Evolutionary conservation across 2,329 filamentous ascomycete species (phyloP).

Genomic region (Corinectria fuckeliana): DNA sequence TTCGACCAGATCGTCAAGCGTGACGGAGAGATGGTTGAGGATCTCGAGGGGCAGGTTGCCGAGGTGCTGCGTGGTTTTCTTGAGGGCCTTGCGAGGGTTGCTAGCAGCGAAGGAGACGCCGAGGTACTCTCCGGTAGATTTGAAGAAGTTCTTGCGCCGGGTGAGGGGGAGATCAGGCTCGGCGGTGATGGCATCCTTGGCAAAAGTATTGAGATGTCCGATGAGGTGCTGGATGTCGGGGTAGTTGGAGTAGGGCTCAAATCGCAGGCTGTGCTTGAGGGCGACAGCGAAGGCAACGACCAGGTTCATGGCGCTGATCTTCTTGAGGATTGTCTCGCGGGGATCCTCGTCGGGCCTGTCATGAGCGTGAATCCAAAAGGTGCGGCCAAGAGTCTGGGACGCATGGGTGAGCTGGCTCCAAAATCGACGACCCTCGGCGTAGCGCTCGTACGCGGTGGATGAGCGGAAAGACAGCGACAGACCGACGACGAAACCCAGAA

Average conservation of each 20-base stretch:
- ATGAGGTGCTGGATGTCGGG: slow-evolving; percentile 74
- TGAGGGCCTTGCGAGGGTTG: slow-evolving; percentile 80
- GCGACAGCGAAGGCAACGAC: slow-evolving; percentile 78
- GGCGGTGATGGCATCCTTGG: slow-evolving; percentile 58
- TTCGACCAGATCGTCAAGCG: slow-evolving; percentile 66
- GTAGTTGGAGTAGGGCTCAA: slow-evolving; percentile 82
- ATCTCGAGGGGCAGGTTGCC: slow-evolving; percentile 88
- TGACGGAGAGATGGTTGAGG: slow-evolving; percentile 72
- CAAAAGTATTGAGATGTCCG: slow-evolving; percentile 77
- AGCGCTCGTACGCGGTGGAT: slow-evolving; percentile 79
- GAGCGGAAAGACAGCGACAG: slow-evolving; percentile 79
- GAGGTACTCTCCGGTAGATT: slow-evolving; percentile 73
- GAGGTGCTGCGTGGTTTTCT: slow-evolving; percentile 73
- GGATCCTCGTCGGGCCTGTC: slow-evolving; percentile 56
- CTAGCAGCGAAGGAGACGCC: slow-evolving; percentile 78
- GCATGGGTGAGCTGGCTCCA: slow-evolving; percentile 69
- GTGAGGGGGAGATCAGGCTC: slow-evolving; percentile 43
- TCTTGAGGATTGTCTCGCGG: slow-evolving; percentile 73
- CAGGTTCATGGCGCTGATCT: slow-evolving; percentile 78
- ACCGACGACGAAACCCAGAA: slow-evolving; percentile 83
- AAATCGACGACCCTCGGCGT: slow-evolving; percentile 67
- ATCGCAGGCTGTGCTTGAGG: slow-evolving; percentile 82
- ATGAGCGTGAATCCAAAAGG: slow-evolving; percentile 83
- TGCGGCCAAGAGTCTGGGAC: slow-evolving; percentile 71
- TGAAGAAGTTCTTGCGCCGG: slow-evolving; percentile 61